Evolutionary conservation across 75 land plant species (phyloP).

Genomic region (Picea glauca): DNA sequence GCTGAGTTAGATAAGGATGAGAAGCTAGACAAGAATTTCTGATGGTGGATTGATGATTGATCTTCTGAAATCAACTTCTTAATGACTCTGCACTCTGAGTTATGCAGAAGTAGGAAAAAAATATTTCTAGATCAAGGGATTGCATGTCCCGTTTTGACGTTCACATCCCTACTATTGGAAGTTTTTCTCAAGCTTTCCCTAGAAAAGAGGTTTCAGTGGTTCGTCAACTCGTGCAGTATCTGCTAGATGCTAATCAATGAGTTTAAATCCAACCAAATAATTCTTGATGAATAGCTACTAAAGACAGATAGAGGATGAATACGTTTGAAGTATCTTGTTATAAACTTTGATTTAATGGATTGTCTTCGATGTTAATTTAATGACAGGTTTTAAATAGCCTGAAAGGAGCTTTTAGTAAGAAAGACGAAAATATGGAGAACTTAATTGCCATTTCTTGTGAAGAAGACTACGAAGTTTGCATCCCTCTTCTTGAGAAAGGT

Average conservation of each 20-base stretch:
- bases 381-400: conserved; percentile 22
- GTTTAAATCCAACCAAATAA: not conserved
- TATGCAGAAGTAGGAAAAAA: not conserved
- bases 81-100: not conserved
- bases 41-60: not conserved
- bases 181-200: not conserved
- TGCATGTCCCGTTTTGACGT: not conserved
- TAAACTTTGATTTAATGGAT: not conserved
- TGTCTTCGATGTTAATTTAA: not conserved
- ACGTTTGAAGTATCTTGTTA: not conserved
- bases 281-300: not conserved
- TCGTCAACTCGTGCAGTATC: not conserved
- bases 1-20: too few relatives aligned
- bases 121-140: not conserved
- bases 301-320: not conserved
- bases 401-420: conserved; percentile 14
- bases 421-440: conserved; percentile 8
- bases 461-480: conserved; percentile 64
- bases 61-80: not conserved
- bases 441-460: conserved; percentile 75
- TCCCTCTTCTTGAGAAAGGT: conserved; percentile 76
- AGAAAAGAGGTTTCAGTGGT: not conserved
- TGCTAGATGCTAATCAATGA: not conserved
- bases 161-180: not conserved
- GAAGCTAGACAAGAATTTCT: too few relatives aligned